These are phyloP conservation scores for Microdochium trichocladiopsis DNA, from an alignment of 2,329 filamentous ascomycete genomes.

Conservation along the genomic window DNA sequence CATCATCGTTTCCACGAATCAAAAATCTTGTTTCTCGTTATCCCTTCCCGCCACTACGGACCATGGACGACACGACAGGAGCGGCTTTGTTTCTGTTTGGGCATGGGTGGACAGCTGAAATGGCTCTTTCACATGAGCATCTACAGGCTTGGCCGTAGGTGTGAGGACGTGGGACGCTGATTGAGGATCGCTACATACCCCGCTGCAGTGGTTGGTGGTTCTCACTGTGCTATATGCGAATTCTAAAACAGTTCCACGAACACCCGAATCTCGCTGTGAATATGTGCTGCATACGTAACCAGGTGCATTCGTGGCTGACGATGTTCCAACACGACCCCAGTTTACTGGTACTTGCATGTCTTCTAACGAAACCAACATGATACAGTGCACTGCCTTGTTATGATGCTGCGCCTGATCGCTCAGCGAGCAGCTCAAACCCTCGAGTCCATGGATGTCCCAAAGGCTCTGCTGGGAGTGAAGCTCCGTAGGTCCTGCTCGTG, in stretches of 20 bases:
- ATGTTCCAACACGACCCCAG: background rate
- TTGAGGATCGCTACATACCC: constrained; percentile 59
- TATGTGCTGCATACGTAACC: constrained; percentile 1
- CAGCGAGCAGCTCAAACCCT: too few relatives aligned
- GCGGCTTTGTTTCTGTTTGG: constrained; percentile 30
- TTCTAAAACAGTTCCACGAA: constrained; percentile 47
- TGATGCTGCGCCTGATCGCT: too few relatives aligned
- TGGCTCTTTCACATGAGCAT: constrained; percentile 50
- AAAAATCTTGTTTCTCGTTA: constrained; percentile 37
- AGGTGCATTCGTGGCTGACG: too few relatives aligned
- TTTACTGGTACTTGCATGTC: background rate
- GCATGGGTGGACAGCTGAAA: constrained; percentile 53
- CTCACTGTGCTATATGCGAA: constrained; percentile 54
- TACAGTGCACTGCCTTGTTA: too few relatives aligned
- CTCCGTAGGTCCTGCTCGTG: too few relatives aligned
- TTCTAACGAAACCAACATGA: too few relatives aligned
- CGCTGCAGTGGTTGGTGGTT: constrained; percentile 40
- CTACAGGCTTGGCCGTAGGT: constrained; percentile 31
- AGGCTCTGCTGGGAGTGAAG: too few relatives aligned
- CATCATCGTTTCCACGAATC: constrained; percentile 45
- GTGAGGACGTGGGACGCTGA: constrained; percentile 57
- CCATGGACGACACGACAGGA: constrained; percentile 32
- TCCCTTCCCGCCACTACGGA: constrained; percentile 21
- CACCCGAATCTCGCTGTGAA: constrained; percentile 1
- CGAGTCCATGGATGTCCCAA: too few relatives aligned